Percentiles rank a stretch among this genome's conserved stretches.
Conservation (phyloP, 2,329 filamentous ascomycete genomes). For the Pyrenophora graminea region DNA sequence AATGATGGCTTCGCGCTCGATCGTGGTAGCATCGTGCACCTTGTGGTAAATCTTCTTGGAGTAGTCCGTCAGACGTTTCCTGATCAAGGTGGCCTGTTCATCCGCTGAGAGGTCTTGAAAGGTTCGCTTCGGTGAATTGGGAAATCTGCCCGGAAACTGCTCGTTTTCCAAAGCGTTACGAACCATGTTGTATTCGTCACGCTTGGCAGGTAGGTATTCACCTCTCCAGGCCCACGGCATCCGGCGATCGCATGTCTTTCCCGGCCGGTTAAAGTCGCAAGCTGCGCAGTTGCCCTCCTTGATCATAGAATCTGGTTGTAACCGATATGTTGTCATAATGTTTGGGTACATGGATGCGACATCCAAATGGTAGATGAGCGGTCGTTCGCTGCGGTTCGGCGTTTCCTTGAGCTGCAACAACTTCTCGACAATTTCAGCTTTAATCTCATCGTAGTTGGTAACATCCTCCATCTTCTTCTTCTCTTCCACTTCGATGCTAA, state of each 20-base stretch:
- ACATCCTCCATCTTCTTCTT: conserved; percentile 58
- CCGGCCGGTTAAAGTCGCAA: conserved; percentile 96
- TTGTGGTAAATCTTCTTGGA: conserved; percentile 99
- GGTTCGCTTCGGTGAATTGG: conserved; percentile 69
- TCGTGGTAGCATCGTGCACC: conserved; percentile 92
- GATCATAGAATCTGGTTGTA: conserved; percentile 99
- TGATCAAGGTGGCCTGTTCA: conserved; percentile 78
- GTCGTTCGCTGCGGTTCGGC: conserved; percentile 81
- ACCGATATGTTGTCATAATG: conserved; percentile 98
- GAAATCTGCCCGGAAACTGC: conserved; percentile 78
- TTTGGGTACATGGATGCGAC: conserved; percentile 99
- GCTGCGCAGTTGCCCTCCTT: conserved; percentile 93
- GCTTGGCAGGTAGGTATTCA: conserved; percentile 92
- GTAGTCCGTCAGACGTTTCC: conserved; percentile 88
- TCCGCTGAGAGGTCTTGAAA: conserved; percentile 82
- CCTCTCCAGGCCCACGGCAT: conserved; percentile 98
- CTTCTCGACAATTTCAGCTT: conserved; percentile 74
- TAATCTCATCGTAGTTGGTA: conserved; percentile 65
- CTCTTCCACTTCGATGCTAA: conserved; percentile 65
- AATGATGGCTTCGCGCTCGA: conserved; percentile 93
- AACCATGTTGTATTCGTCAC: conserved; percentile 99
- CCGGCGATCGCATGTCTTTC: conserved; percentile 93
- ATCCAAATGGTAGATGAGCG: conserved; percentile 96
- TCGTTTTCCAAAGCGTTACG: conserved; percentile 89
- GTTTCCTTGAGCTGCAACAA: conserved; percentile 76